These are phyloP conservation scores for Thielaviopsis populi DNA, from an alignment of 2,329 filamentous ascomycete genomes.

Conservation along the genomic window DNA sequence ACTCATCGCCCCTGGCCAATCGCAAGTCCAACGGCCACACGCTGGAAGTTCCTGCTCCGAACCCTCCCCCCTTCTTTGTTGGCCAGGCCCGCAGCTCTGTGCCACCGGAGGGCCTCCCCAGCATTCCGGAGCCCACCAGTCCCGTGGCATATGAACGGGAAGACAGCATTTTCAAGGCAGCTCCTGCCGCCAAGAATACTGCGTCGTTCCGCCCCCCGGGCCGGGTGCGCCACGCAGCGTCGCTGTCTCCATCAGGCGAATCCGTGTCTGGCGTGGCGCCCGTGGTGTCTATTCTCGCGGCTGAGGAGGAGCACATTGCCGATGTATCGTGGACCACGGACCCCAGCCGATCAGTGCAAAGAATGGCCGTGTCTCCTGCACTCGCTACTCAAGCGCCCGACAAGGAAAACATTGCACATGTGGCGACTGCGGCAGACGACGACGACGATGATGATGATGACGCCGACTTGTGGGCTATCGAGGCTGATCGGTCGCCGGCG, in stretches of 20 bases:
- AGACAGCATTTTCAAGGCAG: constrained; percentile 10
- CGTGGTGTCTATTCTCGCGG: constrained; percentile 9
- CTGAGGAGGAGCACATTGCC: constrained; percentile 14
- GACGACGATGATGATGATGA: constrained; percentile 24
- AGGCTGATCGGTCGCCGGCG: constrained; percentile 36
- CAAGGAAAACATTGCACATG: constrained; percentile 1
- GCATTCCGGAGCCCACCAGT: constrained; percentile 6
- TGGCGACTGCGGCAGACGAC: constrained; percentile 8
- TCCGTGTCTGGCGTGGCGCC: constrained; percentile 4
- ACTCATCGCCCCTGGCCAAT: not conserved
- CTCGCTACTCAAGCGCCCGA: not conserved
- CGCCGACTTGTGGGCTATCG: constrained; percentile 42
- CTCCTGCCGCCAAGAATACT: not conserved
- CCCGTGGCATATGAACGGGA: constrained; percentile 9
- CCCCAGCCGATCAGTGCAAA: constrained; percentile 10
- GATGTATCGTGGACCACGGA: constrained; percentile 17
- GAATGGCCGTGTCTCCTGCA: not conserved
- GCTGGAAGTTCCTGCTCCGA: constrained; percentile 8
- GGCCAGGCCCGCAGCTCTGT: not conserved
- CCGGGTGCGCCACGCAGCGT: constrained; percentile 13
- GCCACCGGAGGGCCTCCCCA: constrained; percentile 2
- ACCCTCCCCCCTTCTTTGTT: not conserved
- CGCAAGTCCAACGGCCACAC: constrained; percentile 1
- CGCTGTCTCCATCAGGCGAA: constrained; percentile 9
- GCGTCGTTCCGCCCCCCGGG: constrained; percentile 10